These are phyloP conservation scores for Xylaria sp. DNA, from an alignment of 2,329 filamentous ascomycete genomes.

Conservation along the genomic window DNA sequence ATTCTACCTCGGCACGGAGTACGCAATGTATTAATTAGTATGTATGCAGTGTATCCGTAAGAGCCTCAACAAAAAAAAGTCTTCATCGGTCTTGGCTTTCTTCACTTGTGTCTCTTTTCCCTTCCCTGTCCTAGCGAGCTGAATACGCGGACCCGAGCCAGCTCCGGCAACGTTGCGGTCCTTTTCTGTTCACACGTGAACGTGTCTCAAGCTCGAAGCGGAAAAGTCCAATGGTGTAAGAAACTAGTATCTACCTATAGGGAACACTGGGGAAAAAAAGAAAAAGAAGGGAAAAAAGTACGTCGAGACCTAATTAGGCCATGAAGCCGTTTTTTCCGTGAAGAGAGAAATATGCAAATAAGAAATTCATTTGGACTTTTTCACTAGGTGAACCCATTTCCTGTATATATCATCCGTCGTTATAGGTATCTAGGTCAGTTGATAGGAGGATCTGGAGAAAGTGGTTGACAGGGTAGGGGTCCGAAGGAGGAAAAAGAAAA, in stretches of 20 bases:
- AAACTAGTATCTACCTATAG: not conserved
- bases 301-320: slow-evolving; percentile 8
- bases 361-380: not conserved
- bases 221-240: not conserved
- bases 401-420: not conserved
- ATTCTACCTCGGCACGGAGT: slow-evolving; percentile 4
- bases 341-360: not conserved
- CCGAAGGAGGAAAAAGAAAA: not conserved
- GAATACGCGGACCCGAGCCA: slow-evolving; percentile 13
- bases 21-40: not conserved
- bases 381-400: not conserved
- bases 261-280: not conserved
- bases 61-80: slow-evolving; percentile 33
- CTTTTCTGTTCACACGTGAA: slow-evolving; percentile 8
- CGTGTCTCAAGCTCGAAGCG: not conserved
- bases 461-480: slow-evolving; percentile 11
- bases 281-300: slow-evolving; percentile 1
- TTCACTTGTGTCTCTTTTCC: not conserved
- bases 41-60: slow-evolving; percentile 2
- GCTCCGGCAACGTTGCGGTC: slow-evolving; percentile 6
- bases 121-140: slow-evolving; percentile 20
- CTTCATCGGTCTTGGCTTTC: slow-evolving; percentile 9
- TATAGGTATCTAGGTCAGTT: not conserved
- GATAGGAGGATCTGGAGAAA: slow-evolving; percentile 14
- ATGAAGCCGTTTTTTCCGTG: slow-evolving; percentile 22